Evolutionary conservation across 208 protist species (phyloP).

Genomic region (Wallacemonas rigidus): DNA sequence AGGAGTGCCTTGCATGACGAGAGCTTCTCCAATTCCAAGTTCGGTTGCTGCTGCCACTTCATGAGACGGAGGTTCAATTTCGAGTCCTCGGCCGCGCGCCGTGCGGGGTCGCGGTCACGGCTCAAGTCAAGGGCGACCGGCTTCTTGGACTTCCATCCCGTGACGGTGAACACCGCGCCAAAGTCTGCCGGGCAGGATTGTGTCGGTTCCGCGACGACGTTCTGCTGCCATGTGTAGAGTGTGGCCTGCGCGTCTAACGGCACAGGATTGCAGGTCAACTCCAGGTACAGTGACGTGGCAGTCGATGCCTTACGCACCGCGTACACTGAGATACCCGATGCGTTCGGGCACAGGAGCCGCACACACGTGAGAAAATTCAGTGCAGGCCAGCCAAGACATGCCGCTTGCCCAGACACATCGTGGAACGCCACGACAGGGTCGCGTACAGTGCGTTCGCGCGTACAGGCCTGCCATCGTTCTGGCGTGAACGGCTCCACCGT

Average conservation of each 20-base stretch:
- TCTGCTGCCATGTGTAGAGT: no score
- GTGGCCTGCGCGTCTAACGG: slow-evolving; percentile 10
- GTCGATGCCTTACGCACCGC: slow-evolving; percentile 45
- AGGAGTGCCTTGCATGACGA: slow-evolving; percentile 91
- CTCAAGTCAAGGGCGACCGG: slow-evolving; percentile 63
- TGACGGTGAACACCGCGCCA: neutral
- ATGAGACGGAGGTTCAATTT: slow-evolving; percentile 97
- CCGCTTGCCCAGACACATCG: slow-evolving; percentile 38
- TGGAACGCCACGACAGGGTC: slow-evolving; percentile 35
- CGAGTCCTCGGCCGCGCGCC: slow-evolving; percentile 64
- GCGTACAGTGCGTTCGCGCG: neutral
- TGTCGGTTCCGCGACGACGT: neutral
- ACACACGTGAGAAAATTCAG: slow-evolving; percentile 69
- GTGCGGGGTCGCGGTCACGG: slow-evolving; percentile 86
- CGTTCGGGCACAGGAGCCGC: slow-evolving; percentile 42
- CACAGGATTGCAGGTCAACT: slow-evolving; percentile 40
- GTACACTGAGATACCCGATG: slow-evolving; percentile 40
- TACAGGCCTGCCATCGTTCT: slow-evolving; percentile 15
- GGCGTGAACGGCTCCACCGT: neutral
- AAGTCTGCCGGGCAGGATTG: neutral
- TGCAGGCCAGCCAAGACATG: slow-evolving; percentile 36
- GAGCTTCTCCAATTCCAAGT: slow-evolving; percentile 90
- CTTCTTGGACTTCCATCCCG: slow-evolving; percentile 47
- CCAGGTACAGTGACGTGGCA: slow-evolving; percentile 38
- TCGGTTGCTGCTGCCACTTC: slow-evolving; percentile 97